These are phyloP conservation scores for Colletotrichum trifolii DNA, from an alignment of 2,329 filamentous ascomycete species.

Conservation along the genomic window DNA sequence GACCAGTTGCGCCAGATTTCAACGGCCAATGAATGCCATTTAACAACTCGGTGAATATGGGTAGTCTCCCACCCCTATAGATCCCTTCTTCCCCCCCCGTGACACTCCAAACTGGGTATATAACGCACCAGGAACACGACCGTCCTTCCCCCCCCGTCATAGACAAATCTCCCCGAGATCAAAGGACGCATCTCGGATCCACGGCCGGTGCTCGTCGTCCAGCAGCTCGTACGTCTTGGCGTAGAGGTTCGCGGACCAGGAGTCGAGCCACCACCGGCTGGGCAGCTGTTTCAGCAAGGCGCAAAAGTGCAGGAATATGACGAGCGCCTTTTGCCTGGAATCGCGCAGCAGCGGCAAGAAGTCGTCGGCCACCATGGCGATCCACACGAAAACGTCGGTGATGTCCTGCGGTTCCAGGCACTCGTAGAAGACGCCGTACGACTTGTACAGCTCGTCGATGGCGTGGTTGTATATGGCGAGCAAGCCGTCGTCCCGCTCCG, in stretches of 20 bases:
- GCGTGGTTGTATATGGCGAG: slow-evolving; percentile 44
- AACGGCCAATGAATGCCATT: no score
- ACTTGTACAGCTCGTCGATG: slow-evolving; percentile 48
- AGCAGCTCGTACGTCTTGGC: slow-evolving; percentile 44
- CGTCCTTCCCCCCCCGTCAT: background rate
- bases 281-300: slow-evolving; percentile 45
- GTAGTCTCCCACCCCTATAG: background rate
- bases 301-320: slow-evolving; percentile 49
- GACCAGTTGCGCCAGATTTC: no score
- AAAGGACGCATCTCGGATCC: slow-evolving; percentile 42
- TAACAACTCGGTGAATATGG: no score
- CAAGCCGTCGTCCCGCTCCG: slow-evolving; percentile 29
- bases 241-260: slow-evolving; percentile 48
- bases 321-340: slow-evolving; percentile 43
- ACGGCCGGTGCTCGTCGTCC: slow-evolving; percentile 49
- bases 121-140: background rate
- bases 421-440: slow-evolving; percentile 42
- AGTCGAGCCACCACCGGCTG: slow-evolving; percentile 50
- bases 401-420: slow-evolving; percentile 43
- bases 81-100: background rate
- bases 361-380: slow-evolving; percentile 48
- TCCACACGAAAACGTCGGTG: slow-evolving; percentile 53
- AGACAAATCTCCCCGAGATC: slow-evolving; percentile 12
- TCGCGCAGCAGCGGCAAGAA: slow-evolving; percentile 48
- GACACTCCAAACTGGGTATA: background rate